Conservation (phyloP, 805 yeast genomes). For the Metschnikowia amazonensis region DNA sequence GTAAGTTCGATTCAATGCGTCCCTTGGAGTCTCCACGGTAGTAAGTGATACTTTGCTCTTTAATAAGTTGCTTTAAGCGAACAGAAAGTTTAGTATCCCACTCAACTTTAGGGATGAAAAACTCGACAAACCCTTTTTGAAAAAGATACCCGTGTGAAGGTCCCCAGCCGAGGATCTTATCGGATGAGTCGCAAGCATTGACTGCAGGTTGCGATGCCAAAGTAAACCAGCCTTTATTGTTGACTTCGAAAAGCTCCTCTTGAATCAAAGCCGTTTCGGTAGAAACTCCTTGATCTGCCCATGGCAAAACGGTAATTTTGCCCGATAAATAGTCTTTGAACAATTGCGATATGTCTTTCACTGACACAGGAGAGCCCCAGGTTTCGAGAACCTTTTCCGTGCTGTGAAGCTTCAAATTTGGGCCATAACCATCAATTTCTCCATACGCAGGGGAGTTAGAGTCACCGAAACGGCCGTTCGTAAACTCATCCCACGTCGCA, state of each 20-base stretch:
- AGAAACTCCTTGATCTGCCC: constrained; percentile 83
- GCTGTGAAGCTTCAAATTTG: constrained; percentile 69
- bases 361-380: constrained; percentile 75
- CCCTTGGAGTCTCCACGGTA: constrained; percentile 67
- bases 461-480: constrained; percentile 94
- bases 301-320: constrained; percentile 77
- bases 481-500: constrained; percentile 97
- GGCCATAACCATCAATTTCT: constrained; percentile 97
- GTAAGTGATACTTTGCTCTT: constrained; percentile 57
- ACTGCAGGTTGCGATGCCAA: constrained; percentile 96
- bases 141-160: constrained; percentile 83
- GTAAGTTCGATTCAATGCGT: constrained; percentile 57
- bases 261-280: constrained; percentile 92
- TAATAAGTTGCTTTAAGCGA: constrained; percentile 37
- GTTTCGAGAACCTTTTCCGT: constrained; percentile 60
- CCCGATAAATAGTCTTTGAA: constrained; percentile 73
- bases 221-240: constrained; percentile 73
- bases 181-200: constrained; percentile 72
- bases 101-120: constrained; percentile 67
- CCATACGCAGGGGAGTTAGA: constrained; percentile 96
- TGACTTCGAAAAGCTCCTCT: constrained; percentile 79
- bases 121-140: constrained; percentile 86
- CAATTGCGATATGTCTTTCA: constrained; percentile 57
- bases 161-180: constrained; percentile 96
- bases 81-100: constrained; percentile 62